Conservation (phyloP, 2,329 filamentous ascomycete genomes). For the Fusarium pininemorale region DNA sequence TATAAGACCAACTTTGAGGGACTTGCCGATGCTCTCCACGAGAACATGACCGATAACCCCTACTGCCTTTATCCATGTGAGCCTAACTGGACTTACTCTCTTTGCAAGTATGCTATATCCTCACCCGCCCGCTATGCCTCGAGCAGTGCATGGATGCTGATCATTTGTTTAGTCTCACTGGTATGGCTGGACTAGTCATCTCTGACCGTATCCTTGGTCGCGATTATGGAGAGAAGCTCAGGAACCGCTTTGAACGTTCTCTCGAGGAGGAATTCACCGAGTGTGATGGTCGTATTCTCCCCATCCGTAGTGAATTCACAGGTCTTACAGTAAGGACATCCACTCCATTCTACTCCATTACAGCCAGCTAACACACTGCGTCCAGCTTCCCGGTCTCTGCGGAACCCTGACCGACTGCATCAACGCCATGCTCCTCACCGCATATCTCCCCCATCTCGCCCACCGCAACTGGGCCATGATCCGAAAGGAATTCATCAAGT, state of each 20-base stretch:
- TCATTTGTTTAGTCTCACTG: rapidly evolving
- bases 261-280: neutral
- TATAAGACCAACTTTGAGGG: neutral
- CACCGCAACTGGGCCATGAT: neutral
- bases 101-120: neutral
- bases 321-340: neutral
- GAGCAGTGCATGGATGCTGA: neutral
- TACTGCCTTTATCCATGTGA: neutral
- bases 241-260: neutral
- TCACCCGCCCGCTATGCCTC: neutral
- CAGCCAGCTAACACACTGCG: rapidly evolving
- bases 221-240: neutral
- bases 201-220: neutral
- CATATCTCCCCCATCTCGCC: neutral
- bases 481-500: neutral
- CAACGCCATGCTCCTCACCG: neutral
- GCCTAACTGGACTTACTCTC: neutral
- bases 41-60: neutral
- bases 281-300: neutral
- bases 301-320: neutral
- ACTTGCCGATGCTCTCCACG: neutral
- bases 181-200: neutral
- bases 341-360: rapidly evolving
- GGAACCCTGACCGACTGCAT: neutral
- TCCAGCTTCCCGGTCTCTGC: neutral